Conservation (phyloP, 2,329 filamentous ascomycete genomes). For the Penicillium sp. region DNA sequence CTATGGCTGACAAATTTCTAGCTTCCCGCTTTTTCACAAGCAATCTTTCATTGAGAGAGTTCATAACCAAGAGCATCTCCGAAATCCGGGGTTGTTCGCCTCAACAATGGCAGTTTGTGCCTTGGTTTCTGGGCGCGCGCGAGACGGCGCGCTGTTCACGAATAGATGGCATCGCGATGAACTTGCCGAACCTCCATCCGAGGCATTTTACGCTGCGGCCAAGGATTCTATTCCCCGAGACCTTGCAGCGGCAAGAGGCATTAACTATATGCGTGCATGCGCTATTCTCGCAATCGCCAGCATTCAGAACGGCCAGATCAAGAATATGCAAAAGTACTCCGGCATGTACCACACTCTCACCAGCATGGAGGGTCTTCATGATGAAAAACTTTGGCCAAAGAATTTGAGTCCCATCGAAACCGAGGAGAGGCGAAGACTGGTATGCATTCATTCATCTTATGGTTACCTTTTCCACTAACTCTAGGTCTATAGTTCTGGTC, state of each 20-base stretch:
- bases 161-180: conserved; percentile 31
- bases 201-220: conserved; percentile 47
- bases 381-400: conserved; percentile 53
- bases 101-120: conserved; percentile 54
- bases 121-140: conserved; percentile 48
- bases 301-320: conserved; percentile 52
- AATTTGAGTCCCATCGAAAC: conserved; percentile 45
- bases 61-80: conserved; percentile 44
- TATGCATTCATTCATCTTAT: conserved; percentile 25
- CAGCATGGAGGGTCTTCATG: conserved; percentile 51
- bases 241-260: conserved; percentile 26
- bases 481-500: conserved; percentile 50
- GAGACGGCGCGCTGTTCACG: conserved; percentile 49
- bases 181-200: conserved; percentile 36
- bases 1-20: conserved; percentile 8
- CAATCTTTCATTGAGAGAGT: conserved; percentile 44
- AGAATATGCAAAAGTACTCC: conserved; percentile 51
- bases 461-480: background rate
- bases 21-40: conserved; percentile 52
- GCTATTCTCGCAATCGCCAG: conserved; percentile 51
- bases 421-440: conserved; percentile 50
- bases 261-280: conserved; percentile 46
- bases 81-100: conserved; percentile 46
- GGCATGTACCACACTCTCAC: conserved; percentile 52
- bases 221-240: conserved; percentile 41